Base-by-base conservation (phyloP, 2,329 filamentous ascomycete genomes). In the Colletotrichum orchidophilum region DNA sequence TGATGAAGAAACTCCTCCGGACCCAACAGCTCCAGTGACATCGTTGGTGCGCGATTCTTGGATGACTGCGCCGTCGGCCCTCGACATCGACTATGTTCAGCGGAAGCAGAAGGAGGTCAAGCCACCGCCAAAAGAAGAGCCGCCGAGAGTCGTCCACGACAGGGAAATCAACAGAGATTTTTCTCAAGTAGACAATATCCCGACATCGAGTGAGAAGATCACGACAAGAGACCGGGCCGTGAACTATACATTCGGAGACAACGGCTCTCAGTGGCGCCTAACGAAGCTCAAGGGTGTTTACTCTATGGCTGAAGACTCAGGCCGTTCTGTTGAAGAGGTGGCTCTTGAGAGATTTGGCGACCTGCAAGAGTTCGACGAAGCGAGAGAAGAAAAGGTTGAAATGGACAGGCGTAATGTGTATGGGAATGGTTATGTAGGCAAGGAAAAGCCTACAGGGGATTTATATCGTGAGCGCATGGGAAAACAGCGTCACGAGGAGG, bases 211-310 rank as follows among this genome's bases (percentile, higher is more conserved):
- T 31, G 85, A 89, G 3, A 39, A 57, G 46, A 31, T 7, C 3
- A 70, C 73, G 0, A 82, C 90, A 54, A 85, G 90, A 63, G 88
- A 93, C 66, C 75, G 78, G 29, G 77, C 72, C 0, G 89, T 97
- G 9, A 86, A 89, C 69, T 99, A 98, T 78, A 93, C 85, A 0
- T 97, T 99, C 80, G 96, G 97, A 21, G 96, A 99, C 79, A 84
- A 89, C 7, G 96, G 96, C 0, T 96, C 95, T 15, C 90, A 94
- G 76, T 99, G 97, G 96, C 92, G 97, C 60, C 97, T 99, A 95
- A 97, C 93, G 6, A 98, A 95, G 80, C 88, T 99, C 35, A 95
- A 93, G 74, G 93, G 91, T 12, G 94, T 97, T 2, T 97, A 97
- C 80, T 88, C 90, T 29, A 88, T 92, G 64, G 94, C 95, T 0